A percentile compares a stretch with the other conserved stretches of the same genome.
Conservation (phyloP, 2,329 filamentous ascomycete genomes). For the Cercospora zeae-maydis region DNA sequence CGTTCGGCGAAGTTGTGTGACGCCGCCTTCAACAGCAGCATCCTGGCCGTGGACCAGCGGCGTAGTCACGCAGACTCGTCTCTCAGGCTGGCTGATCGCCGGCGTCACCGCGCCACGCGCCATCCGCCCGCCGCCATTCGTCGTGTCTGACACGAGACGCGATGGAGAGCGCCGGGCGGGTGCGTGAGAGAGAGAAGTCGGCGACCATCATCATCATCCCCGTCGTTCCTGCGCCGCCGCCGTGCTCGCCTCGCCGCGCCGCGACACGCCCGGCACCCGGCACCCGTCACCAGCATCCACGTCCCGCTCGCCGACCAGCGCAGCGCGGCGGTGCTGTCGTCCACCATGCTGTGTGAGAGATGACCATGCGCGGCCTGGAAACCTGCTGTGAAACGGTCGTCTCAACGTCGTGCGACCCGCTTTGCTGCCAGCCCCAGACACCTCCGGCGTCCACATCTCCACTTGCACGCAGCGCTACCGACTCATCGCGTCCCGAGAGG, state of each 20-base stretch:
- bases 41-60: not conserved
- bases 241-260: not conserved
- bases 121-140: not conserved
- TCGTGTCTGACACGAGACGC: not conserved
- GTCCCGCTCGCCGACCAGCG: too few relatives aligned
- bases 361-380: too few relatives aligned
- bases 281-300: too few relatives aligned
- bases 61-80: too few relatives aligned
- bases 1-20: conserved; percentile 14
- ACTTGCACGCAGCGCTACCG: not conserved
- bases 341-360: not conserved
- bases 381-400: not conserved
- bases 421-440: not conserved
- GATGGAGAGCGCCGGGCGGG: not conserved
- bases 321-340: too few relatives aligned
- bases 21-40: not conserved
- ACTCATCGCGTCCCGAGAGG: not conserved
- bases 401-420: not conserved
- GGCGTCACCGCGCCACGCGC: not conserved
- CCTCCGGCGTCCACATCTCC: not conserved
- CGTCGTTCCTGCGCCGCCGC: not conserved
- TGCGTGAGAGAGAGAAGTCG: not conserved
- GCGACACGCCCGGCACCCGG: too few relatives aligned
- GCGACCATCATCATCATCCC: not conserved
- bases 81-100: not conserved